A percentile compares a stretch with the other conserved stretches of the same genome.
Conservation (phyloP, 345 rosid genomes). For the Citrus medica region DNA sequence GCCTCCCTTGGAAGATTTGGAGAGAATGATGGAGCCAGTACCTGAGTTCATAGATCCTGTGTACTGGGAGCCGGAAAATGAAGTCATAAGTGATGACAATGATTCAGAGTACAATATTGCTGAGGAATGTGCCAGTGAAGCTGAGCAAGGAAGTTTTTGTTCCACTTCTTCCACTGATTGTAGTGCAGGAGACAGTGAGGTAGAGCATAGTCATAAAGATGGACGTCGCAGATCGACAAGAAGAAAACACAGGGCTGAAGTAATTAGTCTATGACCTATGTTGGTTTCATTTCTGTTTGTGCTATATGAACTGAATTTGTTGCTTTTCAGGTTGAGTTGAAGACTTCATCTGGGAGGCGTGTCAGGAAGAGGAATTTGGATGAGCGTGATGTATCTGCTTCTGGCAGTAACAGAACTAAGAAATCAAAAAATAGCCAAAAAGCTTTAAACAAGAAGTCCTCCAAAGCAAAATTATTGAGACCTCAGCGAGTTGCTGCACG, state of each 20-base stretch:
- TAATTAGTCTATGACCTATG: conserved; percentile 36
- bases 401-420: conserved; percentile 43
- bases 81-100: conserved; percentile 70
- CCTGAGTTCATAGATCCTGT: conserved; percentile 86
- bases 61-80: conserved; percentile 93
- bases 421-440: conserved; percentile 50
- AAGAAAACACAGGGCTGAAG: conserved; percentile 53
- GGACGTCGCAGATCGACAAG: conserved; percentile 60
- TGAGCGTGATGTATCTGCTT: conserved; percentile 51
- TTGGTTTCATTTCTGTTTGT: conserved; percentile 14
- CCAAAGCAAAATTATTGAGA: conserved; percentile 59
- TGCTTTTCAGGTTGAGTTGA: conserved; percentile 57
- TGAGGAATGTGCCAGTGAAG: conserved; percentile 71
- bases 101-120: conserved; percentile 88
- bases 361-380: conserved; percentile 72
- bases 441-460: conserved; percentile 56
- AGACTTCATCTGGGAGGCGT: conserved; percentile 68
- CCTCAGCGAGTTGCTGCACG: conserved; percentile 95
- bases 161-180: conserved; percentile 59
- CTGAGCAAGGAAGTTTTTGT: conserved; percentile 61
- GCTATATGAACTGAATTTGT: conserved; percentile 21
- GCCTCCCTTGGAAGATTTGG: conserved; percentile 87
- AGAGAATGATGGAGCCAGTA: conserved; percentile 72
- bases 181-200: conserved; percentile 67
- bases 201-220: conserved; percentile 43